Percentiles rank a stretch among this genome's conserved stretches.
Evolutionary conservation across 2,329 filamentous ascomycete species (phyloP).

Genomic region (Whalleya microplaca): DNA sequence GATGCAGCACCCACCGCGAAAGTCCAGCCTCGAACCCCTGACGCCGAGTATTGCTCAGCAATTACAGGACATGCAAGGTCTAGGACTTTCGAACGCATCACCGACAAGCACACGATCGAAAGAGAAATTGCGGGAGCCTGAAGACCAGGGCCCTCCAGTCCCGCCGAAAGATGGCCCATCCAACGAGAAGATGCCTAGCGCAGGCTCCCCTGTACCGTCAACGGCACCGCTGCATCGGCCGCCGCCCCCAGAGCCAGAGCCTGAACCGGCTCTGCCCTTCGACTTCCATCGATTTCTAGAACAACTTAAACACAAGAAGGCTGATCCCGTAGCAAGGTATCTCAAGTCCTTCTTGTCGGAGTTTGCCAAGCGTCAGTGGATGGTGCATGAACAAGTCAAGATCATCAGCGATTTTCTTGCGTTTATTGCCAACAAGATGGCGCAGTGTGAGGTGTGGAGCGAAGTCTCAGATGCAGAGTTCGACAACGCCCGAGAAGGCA

Average conservation of each 20-base stretch:
- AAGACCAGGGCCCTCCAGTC: constrained; percentile 59
- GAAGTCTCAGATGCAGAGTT: constrained; percentile 96
- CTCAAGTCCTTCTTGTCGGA: constrained; percentile 92
- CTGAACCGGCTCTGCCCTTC: constrained; percentile 85
- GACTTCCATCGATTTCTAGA: constrained; percentile 98
- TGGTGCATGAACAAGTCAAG: constrained; percentile 99
- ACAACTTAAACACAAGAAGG: constrained; percentile 92
- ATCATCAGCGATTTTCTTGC: constrained; percentile 96
- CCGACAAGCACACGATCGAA: constrained; percentile 43
- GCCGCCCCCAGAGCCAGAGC: constrained; percentile 73
- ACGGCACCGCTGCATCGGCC: constrained; percentile 60
- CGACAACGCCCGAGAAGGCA: constrained; percentile 96
- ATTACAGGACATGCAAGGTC: constrained; percentile 50
- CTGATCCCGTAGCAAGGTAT: constrained; percentile 96
- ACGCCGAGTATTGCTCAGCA: constrained; percentile 55
- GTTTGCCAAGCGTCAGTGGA: constrained; percentile 98
- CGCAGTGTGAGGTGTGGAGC: constrained; percentile 92
- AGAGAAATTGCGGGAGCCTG: constrained; percentile 39
- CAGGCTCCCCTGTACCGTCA: constrained; percentile 50
- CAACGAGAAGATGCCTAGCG: constrained; percentile 41
- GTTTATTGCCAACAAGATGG: constrained; percentile 99
- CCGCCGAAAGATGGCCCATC: constrained; percentile 62
- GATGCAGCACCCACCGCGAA: constrained; percentile 75
- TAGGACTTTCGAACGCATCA: constrained; percentile 46
- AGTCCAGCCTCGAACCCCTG: constrained; percentile 81